Percentiles rank a stretch among this genome's conserved stretches.
Conservation (phyloP, 2,329 filamentous ascomycete species). For the Beauveria sp. region DNA sequence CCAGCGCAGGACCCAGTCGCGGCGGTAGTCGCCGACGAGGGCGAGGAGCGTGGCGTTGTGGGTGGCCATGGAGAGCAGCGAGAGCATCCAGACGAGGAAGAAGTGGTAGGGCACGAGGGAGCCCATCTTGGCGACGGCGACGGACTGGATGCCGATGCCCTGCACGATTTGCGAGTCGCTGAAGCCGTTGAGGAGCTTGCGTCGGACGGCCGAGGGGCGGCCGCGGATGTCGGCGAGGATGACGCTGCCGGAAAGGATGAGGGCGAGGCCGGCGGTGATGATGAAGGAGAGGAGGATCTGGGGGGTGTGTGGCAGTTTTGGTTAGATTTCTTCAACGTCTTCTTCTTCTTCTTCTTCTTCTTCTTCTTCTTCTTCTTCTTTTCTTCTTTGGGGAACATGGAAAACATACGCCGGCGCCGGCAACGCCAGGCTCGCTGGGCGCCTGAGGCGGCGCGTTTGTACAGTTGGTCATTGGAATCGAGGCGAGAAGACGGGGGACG, state of each 20-base stretch:
- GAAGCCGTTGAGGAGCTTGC: conserved; percentile 58
- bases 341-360: neutral
- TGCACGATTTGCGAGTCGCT: conserved; percentile 63
- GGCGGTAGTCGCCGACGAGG: conserved; percentile 56
- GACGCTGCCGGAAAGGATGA: conserved; percentile 47
- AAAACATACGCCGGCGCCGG: conserved; percentile 44
- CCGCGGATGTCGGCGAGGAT: conserved; percentile 45
- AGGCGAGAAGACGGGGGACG: too few relatives aligned
- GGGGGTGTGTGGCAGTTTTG: too few relatives aligned
- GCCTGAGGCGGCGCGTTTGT: neutral
- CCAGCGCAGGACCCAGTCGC: conserved; percentile 61
- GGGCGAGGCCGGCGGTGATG: conserved; percentile 51
- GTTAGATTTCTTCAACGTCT: neutral
- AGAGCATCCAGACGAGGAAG: conserved; percentile 64
- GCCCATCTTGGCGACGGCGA: conserved; percentile 53
- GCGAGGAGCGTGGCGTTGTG: conserved; percentile 59
- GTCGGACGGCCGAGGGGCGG: conserved; percentile 43
- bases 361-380: neutral
- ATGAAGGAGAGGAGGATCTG: conserved; percentile 59
- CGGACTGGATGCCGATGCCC: conserved; percentile 59
- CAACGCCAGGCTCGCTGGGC: conserved; percentile 48
- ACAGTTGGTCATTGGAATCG: neutral
- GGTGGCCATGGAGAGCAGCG: conserved; percentile 55
- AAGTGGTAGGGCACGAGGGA: conserved; percentile 60
- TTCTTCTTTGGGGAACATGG: neutral